Percentiles rank a stretch among this genome's conserved stretches.
phyloP scores from a whole-genome alignment of 345 rosid genomes.

The Hypericum perforatum region DNA sequence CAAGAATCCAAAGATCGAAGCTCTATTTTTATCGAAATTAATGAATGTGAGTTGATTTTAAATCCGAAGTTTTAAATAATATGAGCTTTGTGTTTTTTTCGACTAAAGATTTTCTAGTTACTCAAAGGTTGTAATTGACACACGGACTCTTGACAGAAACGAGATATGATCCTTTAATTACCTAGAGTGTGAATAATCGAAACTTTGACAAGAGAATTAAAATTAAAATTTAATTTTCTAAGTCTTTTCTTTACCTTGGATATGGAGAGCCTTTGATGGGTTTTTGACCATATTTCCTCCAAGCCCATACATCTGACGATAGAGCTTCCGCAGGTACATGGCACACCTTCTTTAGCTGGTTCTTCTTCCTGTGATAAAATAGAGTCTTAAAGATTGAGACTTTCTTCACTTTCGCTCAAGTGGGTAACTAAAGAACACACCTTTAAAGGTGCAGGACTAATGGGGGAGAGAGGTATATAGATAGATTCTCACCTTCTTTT shows the following conservation, averaged over 20 bases:
- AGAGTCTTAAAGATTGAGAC: neutral
- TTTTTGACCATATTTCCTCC: constrained; percentile 98
- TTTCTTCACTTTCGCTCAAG: too few relatives aligned
- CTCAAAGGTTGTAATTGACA: too few relatives aligned
- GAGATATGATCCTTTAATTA: too few relatives aligned
- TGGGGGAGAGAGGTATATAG: too few relatives aligned
- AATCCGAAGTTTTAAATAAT: too few relatives aligned
- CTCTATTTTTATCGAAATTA: too few relatives aligned
- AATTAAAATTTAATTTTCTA: neutral
- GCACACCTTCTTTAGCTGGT: constrained; percentile 72
- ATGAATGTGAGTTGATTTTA: too few relatives aligned
- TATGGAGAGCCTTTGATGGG: constrained; percentile 99
- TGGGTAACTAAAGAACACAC: too few relatives aligned
- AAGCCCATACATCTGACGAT: constrained; percentile 93
- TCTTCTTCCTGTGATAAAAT: constrained; percentile 56
- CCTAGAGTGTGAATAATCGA: neutral
- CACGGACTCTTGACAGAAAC: too few relatives aligned
- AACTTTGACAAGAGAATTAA: neutral
- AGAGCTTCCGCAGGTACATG: constrained; percentile 85
- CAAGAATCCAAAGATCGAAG: constrained; percentile 5
- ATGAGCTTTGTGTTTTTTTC: too few relatives aligned
- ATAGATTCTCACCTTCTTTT: constrained; percentile 57
- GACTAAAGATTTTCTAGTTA: too few relatives aligned
- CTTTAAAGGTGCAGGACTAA: too few relatives aligned
- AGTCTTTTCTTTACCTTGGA: constrained; percentile 48